Percentiles rank a stretch among this genome's conserved stretches.
phyloP scores from a whole-genome alignment of 208 protist genomes.

The Leishmania aethiopica region DNA sequence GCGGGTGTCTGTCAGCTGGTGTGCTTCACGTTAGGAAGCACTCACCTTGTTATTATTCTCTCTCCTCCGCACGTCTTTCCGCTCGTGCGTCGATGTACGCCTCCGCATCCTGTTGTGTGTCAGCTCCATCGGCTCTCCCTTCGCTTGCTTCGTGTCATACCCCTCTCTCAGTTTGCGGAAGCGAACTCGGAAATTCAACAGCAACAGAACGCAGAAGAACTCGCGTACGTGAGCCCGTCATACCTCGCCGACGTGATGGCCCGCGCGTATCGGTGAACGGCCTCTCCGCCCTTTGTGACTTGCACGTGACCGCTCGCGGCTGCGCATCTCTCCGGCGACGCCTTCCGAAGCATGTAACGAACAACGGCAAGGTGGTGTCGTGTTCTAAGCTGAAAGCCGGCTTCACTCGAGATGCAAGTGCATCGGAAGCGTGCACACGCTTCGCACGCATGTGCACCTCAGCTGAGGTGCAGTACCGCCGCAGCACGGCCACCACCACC shows the following conservation, averaged over 20 bases:
- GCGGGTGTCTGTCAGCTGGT: background rate
- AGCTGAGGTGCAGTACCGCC: background rate
- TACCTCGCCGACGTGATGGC: background rate
- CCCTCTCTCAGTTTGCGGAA: background rate
- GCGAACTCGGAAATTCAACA: background rate
- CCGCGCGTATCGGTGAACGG: background rate
- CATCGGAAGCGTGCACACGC: background rate
- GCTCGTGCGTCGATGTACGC: background rate
- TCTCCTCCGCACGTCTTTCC: background rate
- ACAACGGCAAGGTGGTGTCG: background rate
- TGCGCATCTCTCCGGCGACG: background rate
- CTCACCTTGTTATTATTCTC: background rate
- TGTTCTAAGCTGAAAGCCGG: background rate
- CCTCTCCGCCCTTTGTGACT: background rate
- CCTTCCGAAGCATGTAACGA: background rate
- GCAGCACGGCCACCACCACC: background rate
- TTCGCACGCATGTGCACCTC: background rate
- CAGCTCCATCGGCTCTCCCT: background rate
- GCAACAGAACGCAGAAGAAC: background rate
- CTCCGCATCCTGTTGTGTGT: background rate
- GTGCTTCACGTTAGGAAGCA: background rate
- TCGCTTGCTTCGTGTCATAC: background rate
- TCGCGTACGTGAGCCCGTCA: background rate
- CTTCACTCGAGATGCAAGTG: background rate
- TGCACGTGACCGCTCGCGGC: background rate